Conservation (phyloP, 2,329 filamentous ascomycete genomes). For the Fusarium continuum region DNA sequence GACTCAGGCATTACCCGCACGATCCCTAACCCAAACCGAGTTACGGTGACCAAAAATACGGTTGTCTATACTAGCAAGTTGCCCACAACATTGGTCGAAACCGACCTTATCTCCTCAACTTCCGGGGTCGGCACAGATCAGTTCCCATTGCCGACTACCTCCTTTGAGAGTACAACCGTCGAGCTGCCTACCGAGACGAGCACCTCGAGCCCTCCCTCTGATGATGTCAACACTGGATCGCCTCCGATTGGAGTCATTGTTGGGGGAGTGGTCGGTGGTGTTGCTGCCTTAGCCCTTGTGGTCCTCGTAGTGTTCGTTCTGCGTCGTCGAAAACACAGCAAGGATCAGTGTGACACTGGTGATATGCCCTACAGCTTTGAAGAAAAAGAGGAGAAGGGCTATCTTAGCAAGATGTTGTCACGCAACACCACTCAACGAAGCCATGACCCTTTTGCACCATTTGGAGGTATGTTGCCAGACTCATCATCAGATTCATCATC, state of each 20-base stretch:
- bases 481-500: not conserved
- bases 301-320: conserved; percentile 37
- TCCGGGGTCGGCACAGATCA: not conserved
- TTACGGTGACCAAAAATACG: conserved; percentile 51
- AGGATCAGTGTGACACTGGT: conserved; percentile 3
- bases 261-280: conserved; percentile 47
- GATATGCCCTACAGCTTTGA: conserved; percentile 33
- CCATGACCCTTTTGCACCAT: conserved; percentile 54
- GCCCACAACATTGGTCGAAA: conserved; percentile 21
- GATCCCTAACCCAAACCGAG: conserved; percentile 47
- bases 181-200: conserved; percentile 23
- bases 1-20: conserved; percentile 51
- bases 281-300: conserved; percentile 40
- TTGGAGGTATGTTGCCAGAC: conserved; percentile 52
- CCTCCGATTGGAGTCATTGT: conserved; percentile 47
- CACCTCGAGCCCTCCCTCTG: not conserved
- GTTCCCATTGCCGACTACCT: not conserved
- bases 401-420: conserved; percentile 38
- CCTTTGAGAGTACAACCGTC: conserved; percentile 12
- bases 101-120: conserved; percentile 12
- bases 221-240: not conserved
- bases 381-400: conserved; percentile 41
- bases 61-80: conserved; percentile 43
- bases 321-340: conserved; percentile 25
- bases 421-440: conserved; percentile 42